A percentile compares a stretch with the other conserved stretches of the same genome.
Evolutionary conservation across 192 early-diverging fungal genomes (phyloP).

Genomic region (Mortierella alpina): DNA sequence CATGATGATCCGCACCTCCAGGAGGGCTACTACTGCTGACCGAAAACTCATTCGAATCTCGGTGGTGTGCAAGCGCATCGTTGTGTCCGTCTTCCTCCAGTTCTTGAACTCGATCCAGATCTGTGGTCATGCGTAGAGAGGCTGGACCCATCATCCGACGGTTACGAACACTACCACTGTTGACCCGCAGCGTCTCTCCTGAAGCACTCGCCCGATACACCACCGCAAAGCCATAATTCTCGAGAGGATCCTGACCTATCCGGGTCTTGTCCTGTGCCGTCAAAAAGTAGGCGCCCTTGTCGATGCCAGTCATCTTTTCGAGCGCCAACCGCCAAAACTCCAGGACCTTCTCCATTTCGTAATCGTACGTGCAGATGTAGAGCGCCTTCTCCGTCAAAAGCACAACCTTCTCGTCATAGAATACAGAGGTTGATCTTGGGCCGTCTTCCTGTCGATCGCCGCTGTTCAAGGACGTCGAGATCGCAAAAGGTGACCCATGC

Average conservation of each 20-base stretch:
- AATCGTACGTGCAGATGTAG: constrained; percentile 77
- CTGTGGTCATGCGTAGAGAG: not conserved
- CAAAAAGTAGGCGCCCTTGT: constrained; percentile 61
- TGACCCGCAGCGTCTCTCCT: constrained; percentile 62
- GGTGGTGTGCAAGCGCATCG: too few species aligned
- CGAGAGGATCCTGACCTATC: constrained; percentile 33
- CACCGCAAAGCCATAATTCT: constrained; percentile 65
- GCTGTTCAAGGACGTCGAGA: constrained; percentile 1
- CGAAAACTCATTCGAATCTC: not conserved
- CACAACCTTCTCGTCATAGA: constrained; percentile 74
- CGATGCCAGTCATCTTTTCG: constrained; percentile 63
- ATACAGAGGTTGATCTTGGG: constrained; percentile 3
- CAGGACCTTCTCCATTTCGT: constrained; percentile 74
- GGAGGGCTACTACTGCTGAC: not conserved
- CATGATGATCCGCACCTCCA: not conserved
- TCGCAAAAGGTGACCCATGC: not conserved
- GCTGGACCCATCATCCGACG: constrained; percentile 27
- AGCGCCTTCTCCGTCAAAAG: constrained; percentile 71
- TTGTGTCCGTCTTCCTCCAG: constrained; percentile 1
- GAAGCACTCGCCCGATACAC: constrained; percentile 53
- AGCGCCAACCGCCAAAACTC: constrained; percentile 72
- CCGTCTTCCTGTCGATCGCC: constrained; percentile 12
- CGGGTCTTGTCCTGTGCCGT: constrained; percentile 14
- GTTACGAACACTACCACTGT: constrained; percentile 64
- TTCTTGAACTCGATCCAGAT: constrained; percentile 18